Base-by-base conservation (phyloP, 257 asterid genomes). In the Nicotiana undulata region DNA sequence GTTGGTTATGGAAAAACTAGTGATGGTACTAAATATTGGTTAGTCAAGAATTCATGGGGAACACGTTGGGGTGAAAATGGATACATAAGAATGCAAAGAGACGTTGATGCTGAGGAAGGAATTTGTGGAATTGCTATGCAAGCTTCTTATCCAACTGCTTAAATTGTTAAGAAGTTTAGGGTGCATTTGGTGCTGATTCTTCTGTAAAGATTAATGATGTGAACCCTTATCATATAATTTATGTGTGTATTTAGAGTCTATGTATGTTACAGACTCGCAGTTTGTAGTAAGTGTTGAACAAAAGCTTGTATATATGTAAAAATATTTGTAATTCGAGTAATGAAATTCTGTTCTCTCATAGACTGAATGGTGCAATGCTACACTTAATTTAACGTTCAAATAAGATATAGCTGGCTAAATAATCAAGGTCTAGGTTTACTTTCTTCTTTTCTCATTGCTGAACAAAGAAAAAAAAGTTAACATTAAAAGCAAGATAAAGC, bases 401-500 rank as follows among this genome's bases (percentile, higher is more conserved):
- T 52, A 52, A 12, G 58, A 13, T 15, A 52, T 15, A 52, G 58
- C n/a, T 52, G 58, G 15, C 18, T 15, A 15, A 15, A 52, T 15
- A 13, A 13, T 52, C 49, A 40, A 40, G 58, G 58, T 15, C 58
- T 55, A 18, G 20, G 7, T 55, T 18, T 55, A 17, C 61, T 55
- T 55, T 55, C 24, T 55, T 55, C 18, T n/a, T n/a, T 55, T 55
- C 61, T 55, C 61, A 55, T 55, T 55, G 61, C 24, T 56, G 10
- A 17, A 18, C 26, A 56, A 56, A 55, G 22, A 17, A 53, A 55
- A 55, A 55, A 2, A 55, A 40, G 49, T 55, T 55, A 6, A 17
- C 18, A 55, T 17, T 18, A 55, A 31, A 82, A 78, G 58, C 83
- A 83, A 58, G 53, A 9, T 55, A 80, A 18, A 81, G 82, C 74